These are phyloP conservation scores for Cystobasidiaceae sp. DNA, from an alignment of 1,284 basidiomycete genomes.

Conservation along the genomic window DNA sequence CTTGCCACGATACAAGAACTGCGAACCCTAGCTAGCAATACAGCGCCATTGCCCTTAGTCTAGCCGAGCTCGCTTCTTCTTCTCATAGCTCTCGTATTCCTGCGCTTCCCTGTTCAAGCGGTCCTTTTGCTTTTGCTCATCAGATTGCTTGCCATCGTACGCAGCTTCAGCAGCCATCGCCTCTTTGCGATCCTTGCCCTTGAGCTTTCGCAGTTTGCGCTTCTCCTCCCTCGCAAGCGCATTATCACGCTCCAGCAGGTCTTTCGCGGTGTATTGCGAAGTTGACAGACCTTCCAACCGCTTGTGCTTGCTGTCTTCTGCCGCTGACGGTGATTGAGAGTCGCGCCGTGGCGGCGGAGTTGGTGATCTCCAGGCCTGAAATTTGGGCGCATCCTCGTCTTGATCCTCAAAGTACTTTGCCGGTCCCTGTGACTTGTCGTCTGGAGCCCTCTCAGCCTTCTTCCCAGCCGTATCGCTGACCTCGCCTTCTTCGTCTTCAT, in stretches of 20 bases:
- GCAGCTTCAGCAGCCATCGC: conserved; percentile 6
- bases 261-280: conserved; percentile 8
- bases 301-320: background rate
- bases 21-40: too few species aligned
- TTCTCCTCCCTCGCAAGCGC: conserved; percentile 23
- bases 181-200: conserved; percentile 28
- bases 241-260: conserved; percentile 13
- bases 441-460: background rate
- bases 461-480: background rate
- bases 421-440: background rate
- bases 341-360: conserved; percentile 20
- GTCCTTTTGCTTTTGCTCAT: conserved; percentile 24
- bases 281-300: conserved; percentile 23
- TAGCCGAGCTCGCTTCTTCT: too few species aligned
- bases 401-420: conserved; percentile 28
- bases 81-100: conserved; percentile 30
- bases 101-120: conserved; percentile 19
- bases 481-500: conserved; percentile 19
- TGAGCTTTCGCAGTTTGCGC: conserved; percentile 22
- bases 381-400: conserved; percentile 22
- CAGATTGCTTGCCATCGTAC: background rate
- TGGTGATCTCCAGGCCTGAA: conserved; percentile 22
- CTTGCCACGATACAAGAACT: too few species aligned
- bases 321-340: background rate
- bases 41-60: too few species aligned